Evolutionary conservation across 169 alveolate species (phyloP).

Genomic region (Theileria annulata): DNA sequence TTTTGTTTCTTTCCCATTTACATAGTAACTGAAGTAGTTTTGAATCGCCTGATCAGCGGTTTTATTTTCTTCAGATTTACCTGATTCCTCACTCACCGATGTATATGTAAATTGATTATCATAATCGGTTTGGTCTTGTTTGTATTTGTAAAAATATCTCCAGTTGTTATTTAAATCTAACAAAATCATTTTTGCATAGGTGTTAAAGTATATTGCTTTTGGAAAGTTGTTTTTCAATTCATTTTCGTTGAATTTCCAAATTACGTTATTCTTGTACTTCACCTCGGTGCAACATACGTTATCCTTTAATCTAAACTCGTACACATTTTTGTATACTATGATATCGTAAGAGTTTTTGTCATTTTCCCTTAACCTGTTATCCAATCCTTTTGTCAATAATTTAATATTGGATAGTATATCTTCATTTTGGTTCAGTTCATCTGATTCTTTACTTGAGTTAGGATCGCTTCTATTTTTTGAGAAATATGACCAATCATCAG

Average conservation of each 20-base stretch:
- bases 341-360: not conserved
- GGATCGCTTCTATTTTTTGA: not conserved
- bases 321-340: not conserved
- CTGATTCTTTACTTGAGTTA: not conserved
- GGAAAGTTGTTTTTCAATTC: conserved; percentile 5
- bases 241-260: conserved; percentile 3
- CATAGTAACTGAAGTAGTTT: not conserved
- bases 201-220: not conserved
- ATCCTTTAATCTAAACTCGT: not conserved
- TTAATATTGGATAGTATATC: not conserved
- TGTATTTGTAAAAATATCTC: conserved; percentile 3
- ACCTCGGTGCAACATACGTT: conserved; percentile 2
- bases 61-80: not conserved
- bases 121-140: not conserved
- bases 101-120: not conserved
- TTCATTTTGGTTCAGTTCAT: not conserved
- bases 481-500: not conserved
- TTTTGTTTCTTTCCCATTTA: not conserved
- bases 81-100: not conserved
- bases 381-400: not conserved
- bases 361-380: not conserved
- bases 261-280: not conserved
- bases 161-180: conserved; percentile 10
- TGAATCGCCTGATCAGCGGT: not conserved
- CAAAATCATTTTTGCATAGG: conserved; percentile 12